Percentiles rank a stretch among this genome's conserved stretches.
Conservation (phyloP, 139 green algal genomes). For the Zygnema circumcarinatum region DNA sequence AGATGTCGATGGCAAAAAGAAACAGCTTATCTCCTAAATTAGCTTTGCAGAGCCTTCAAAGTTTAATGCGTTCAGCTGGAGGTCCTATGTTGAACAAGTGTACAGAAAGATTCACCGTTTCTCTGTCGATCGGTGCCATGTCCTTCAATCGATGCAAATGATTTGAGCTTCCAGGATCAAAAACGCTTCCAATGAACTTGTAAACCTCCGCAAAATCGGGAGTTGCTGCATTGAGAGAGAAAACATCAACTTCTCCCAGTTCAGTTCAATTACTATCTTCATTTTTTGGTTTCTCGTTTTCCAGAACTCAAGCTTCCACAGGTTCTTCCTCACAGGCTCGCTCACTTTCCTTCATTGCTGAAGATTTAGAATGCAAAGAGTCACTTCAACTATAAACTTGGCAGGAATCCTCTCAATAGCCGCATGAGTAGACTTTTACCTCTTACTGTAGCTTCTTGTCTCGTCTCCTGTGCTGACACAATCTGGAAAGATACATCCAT, state of each 20-base stretch:
- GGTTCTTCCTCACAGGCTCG: not conserved
- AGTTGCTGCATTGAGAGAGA: slow-evolving; percentile 1
- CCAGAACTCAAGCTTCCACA: not conserved
- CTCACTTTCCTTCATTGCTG: not conserved
- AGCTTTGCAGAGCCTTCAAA: too few species aligned
- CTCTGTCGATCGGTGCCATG: slow-evolving; percentile 38
- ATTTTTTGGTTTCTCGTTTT: not conserved
- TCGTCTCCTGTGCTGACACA: not conserved
- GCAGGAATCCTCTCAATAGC: not conserved
- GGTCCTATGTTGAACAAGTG: too few species aligned
- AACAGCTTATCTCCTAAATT: too few species aligned
- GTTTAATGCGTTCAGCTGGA: too few species aligned
- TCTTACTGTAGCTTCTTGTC: not conserved
- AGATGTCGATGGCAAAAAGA: too few species aligned
- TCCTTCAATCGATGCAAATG: slow-evolving; percentile 19
- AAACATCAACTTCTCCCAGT: not conserved
- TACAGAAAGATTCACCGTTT: slow-evolving; percentile 20
- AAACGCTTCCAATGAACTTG: slow-evolving; percentile 38
- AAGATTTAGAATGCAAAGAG: not conserved
- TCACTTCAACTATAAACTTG: not conserved
- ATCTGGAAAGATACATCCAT: not conserved
- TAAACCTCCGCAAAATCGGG: slow-evolving; percentile 54
- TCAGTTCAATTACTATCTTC: not conserved
- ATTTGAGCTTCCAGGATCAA: slow-evolving; percentile 17
- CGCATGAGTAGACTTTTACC: not conserved